Base-by-base conservation (phyloP, 106 monocot genomes). In the Dioscorea zingiberensis region DNA sequence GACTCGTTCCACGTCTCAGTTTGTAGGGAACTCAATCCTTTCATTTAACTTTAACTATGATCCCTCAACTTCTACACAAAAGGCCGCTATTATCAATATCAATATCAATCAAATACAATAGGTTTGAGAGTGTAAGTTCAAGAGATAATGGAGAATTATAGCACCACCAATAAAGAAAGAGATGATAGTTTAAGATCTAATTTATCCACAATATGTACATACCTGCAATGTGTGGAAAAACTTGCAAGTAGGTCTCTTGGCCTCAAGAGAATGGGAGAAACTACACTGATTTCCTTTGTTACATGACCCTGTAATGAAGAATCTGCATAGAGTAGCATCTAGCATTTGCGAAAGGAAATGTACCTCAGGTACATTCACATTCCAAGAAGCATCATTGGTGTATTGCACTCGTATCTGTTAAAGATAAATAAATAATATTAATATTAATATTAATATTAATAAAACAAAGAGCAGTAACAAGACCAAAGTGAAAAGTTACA, bases 161-260 rank as follows among this genome's bases (percentile, higher is more conserved):
- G n/a, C n/a, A n/a, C n/a, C n/a, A n/a, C n/a, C n/a, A n/a, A n/a
- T n/a, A n/a, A 0, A 6, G 4, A 38, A 38, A 38, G 38, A 38
- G 6, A 6, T 38, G 38, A 38, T 38, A 38, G 38, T 38, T 0
- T 38, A 38, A 38, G 30, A 30, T 30, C 7, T 2, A 38, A 10
- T 8, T 38, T 38, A 38, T 8, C 6, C 38, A 38, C 38, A 38
- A 10, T 38, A 7, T 30, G 30, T 30, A 18, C 0, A 60, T 85
- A 87, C 92, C 92, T 87, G 76, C 47, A 80, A 55, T 66, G 87
- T 79, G 66, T 76, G 77, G 70, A 79, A 87, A 69, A 85, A 92
- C 46, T 82, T 92, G 82, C 92, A 92, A 19, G 44, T 12, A 15
- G 87, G 87, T 70, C 69, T 82, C 47, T 59, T 73, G 25, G 80